These are phyloP conservation scores for Albophoma yamanashiensis DNA, from an alignment of 2,329 filamentous ascomycete genomes.

Conservation along the genomic window DNA sequence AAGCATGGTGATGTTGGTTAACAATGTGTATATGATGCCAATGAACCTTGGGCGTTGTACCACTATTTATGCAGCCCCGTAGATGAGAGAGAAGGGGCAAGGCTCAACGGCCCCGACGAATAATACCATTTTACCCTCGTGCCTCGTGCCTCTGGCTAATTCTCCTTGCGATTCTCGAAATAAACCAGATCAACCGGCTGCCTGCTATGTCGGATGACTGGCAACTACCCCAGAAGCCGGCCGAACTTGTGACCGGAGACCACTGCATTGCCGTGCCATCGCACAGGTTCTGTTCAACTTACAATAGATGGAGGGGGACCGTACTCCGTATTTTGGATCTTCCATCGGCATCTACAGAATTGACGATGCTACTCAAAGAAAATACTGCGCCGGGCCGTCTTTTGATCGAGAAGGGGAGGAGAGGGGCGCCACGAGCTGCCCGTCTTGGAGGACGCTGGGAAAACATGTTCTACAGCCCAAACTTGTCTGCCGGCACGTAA, in stretches of 20 bases:
- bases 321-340: neutral
- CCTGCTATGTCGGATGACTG: neutral
- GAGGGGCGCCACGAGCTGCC: neutral
- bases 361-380: constrained; percentile 1
- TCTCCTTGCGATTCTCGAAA: neutral
- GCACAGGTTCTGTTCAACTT: neutral
- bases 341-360: constrained; percentile 1
- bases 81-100: neutral
- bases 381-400: neutral
- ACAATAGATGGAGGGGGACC: neutral
- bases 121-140: neutral
- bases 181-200: neutral
- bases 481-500: neutral
- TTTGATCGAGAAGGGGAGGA: neutral
- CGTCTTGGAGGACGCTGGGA: neutral
- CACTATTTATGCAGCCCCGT: neutral
- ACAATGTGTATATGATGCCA: neutral
- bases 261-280: no score
- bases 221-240: no score
- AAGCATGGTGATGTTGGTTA: neutral
- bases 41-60: neutral
- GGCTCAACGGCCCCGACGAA: neutral
- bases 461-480: neutral
- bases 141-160: neutral
- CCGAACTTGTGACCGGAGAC: no score